Evolutionary conservation across 805 yeast genomes (phyloP).

Genomic region (Lipomyces lipofer): DNA sequence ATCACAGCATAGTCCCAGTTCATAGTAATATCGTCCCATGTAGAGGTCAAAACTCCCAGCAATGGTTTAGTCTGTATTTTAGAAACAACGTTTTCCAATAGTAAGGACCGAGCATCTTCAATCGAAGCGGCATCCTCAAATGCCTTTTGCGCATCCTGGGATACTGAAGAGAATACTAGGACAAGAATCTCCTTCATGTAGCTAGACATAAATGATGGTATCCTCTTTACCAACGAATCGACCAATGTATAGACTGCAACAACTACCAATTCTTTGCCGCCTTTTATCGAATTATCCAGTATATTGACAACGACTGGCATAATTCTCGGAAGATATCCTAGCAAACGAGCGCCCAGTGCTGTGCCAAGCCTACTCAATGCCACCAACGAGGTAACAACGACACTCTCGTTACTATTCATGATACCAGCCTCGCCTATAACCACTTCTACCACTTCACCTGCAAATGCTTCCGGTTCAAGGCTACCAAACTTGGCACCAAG

Average conservation of each 20-base stretch:
- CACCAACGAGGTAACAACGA: slow-evolving; percentile 70
- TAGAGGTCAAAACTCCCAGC: slow-evolving; percentile 57
- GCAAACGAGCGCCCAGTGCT: slow-evolving; percentile 78
- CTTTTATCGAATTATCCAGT: slow-evolving; percentile 48
- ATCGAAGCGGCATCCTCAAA: slow-evolving; percentile 15
- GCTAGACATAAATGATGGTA: slow-evolving; percentile 81
- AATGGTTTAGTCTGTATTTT: slow-evolving; percentile 68
- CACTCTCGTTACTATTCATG: slow-evolving; percentile 55
- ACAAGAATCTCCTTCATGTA: slow-evolving; percentile 63
- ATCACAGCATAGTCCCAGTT: slow-evolving; percentile 46
- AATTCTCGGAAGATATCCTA: slow-evolving; percentile 82
- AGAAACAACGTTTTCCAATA: slow-evolving; percentile 59
- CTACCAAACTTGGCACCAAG: slow-evolving; percentile 64
- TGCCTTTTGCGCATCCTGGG: not conserved
- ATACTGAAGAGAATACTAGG: slow-evolving; percentile 44
- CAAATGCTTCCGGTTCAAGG: slow-evolving; percentile 46
- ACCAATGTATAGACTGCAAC: slow-evolving; percentile 69
- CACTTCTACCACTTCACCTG: slow-evolving; percentile 49
- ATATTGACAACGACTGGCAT: slow-evolving; percentile 70
- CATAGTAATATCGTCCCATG: slow-evolving; percentile 54
- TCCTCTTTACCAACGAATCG: slow-evolving; percentile 72
- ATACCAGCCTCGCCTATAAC: slow-evolving; percentile 58
- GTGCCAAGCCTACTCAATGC: slow-evolving; percentile 64
- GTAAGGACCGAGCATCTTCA: slow-evolving; percentile 49
- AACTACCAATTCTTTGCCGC: slow-evolving; percentile 52